Evolutionary conservation across 129 eudicot genomes (phyloP), one percentile per base, ranked within the genome.

Genomic region (Smallanthus sonchifolius): DNA sequence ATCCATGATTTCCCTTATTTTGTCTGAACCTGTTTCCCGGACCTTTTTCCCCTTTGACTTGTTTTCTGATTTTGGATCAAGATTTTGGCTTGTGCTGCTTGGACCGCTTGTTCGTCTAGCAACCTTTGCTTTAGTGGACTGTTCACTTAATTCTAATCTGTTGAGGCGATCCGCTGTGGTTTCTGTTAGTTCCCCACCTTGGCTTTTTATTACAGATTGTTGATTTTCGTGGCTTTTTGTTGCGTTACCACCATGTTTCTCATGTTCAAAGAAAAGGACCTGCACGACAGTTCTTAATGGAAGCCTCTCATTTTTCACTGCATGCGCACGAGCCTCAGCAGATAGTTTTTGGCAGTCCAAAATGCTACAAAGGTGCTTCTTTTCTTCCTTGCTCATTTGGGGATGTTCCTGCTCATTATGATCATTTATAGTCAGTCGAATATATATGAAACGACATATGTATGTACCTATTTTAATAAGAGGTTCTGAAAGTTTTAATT

Each of bases 271-370:
- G 93, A 85, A 92, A 70, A 92, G 89, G 37, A 89, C 82, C 69
- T 92, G 97, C 54, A 92, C 93, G 28, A 92, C 87, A 6, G 92
- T 92, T 79, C 97, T 87, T 73, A 85, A 59, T 37, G 97, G 97
- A 57, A 92, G 82, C 30, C 79, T 76, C 77, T 92, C 97, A n/a
- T 92, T 89, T 62, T 65, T 89, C 64, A 92, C 92, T 24, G 84
- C 97, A 45, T 89, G 93, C 0, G 91, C 80, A 6, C 93, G 79
- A 4, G 83, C 77, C 71, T 85, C 93, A 4, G 89, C 82, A 1
- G 97, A 85, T 74, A 92, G 69, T 60, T 89, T 89, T 60, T 85
- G 83, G 81, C 96, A 85, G 69, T 92, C 92, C 51, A 92, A 74
- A 71, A 86, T 74, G 64, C 89, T 81, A 63, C 97, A 92, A 11